Conservation (phyloP, 2,329 filamentous ascomycete genomes). For the Fusarium secorum region DNA sequence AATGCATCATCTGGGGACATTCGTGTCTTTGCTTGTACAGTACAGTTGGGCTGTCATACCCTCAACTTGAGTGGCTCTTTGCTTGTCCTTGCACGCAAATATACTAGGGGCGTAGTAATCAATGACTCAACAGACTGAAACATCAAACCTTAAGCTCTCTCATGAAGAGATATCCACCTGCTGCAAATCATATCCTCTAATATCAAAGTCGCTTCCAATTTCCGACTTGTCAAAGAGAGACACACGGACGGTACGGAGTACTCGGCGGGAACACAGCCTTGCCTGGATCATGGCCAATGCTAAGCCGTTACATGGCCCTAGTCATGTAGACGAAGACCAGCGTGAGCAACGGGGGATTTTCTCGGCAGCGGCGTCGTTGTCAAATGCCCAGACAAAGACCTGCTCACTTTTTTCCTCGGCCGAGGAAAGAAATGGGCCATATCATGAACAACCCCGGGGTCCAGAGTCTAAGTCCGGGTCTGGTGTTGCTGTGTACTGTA, state of each 20-base stretch:
- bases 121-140: conserved; percentile 3
- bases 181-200: conserved; percentile 3
- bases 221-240: conserved; percentile 3
- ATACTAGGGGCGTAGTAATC: neutral
- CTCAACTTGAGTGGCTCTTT: conserved; percentile 16
- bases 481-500: conserved; percentile 9
- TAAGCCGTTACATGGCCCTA: conserved; percentile 9
- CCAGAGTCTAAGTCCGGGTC: conserved; percentile 1
- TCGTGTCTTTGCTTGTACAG: neutral
- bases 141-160: conserved; percentile 12
- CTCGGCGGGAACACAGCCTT: neutral
- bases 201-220: conserved; percentile 14
- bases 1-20: neutral
- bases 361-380: conserved; percentile 30
- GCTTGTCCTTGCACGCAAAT: conserved; percentile 19
- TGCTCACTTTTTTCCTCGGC: conserved; percentile 14
- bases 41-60: neutral
- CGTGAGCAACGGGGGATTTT: conserved; percentile 5
- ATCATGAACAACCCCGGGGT: conserved; percentile 18
- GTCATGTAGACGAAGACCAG: conserved; percentile 6
- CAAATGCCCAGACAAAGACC: conserved; percentile 21
- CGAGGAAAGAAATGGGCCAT: conserved; percentile 21
- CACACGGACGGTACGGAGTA: neutral
- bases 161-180: neutral
- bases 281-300: conserved; percentile 13